These are phyloP conservation scores for Apiospora hydei DNA, from an alignment of 2,329 filamentous ascomycete genomes.

Conservation along the genomic window DNA sequence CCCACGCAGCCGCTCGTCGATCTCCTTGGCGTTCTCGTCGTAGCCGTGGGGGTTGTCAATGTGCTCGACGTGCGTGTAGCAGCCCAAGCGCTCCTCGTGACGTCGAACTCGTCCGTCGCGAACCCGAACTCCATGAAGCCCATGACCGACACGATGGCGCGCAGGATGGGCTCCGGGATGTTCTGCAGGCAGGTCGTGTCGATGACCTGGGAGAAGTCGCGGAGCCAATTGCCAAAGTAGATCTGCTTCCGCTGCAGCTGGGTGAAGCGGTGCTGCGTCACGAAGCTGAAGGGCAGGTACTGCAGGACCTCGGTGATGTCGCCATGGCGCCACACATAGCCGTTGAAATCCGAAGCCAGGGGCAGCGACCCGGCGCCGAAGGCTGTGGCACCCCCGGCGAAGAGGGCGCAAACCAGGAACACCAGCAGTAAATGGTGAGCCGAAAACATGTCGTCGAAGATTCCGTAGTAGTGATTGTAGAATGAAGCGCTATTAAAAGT, in stretches of 20 bases:
- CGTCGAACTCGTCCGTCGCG: slow-evolving; percentile 63
- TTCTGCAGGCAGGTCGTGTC: slow-evolving; percentile 61
- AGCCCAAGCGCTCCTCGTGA: slow-evolving; percentile 60
- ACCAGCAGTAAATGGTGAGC: slow-evolving; percentile 12
- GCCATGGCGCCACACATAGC: slow-evolving; percentile 50
- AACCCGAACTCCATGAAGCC: slow-evolving; percentile 64
- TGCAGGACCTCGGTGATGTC: slow-evolving; percentile 49
- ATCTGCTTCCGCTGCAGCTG: slow-evolving; percentile 47
- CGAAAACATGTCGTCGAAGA: not conserved
- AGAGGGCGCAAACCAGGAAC: slow-evolving; percentile 46
- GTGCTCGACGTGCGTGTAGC: slow-evolving; percentile 59
- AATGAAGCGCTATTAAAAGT: not conserved
- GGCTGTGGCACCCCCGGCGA: slow-evolving; percentile 42
- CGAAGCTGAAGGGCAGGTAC: slow-evolving; percentile 46
- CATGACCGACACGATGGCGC: slow-evolving; percentile 61
- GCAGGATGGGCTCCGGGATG: slow-evolving; percentile 60
- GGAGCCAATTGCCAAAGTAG: slow-evolving; percentile 53
- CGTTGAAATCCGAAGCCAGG: slow-evolving; percentile 47
- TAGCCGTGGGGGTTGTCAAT: slow-evolving; percentile 55
- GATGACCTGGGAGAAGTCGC: slow-evolving; percentile 62
- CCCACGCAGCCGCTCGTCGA: slow-evolving; percentile 39
- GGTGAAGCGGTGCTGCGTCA: slow-evolving; percentile 48
- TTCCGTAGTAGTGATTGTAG: not conserved
- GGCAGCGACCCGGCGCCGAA: slow-evolving; percentile 50
- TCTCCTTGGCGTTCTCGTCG: slow-evolving; percentile 37